Conservation (phyloP, 345 rosid species). For the Dovyalis caffra region DNA sequence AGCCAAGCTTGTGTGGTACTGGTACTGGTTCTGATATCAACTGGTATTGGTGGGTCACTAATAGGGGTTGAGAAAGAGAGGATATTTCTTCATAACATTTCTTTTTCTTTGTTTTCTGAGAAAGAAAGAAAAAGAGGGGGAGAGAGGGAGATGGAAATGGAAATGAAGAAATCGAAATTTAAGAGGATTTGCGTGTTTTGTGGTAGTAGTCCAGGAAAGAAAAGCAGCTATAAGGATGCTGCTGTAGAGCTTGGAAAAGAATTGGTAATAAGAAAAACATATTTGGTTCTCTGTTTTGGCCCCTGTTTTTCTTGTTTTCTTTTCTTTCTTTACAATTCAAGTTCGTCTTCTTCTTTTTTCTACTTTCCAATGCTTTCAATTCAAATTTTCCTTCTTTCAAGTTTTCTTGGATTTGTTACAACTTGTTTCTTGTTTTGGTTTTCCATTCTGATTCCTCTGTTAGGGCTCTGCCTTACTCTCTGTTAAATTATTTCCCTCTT, state of each 20-base stretch:
- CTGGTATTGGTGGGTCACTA: constrained; percentile 9
- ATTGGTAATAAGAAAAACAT: constrained; percentile 13
- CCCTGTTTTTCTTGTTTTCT: background rate
- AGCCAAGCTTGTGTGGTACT: background rate
- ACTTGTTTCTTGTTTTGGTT: background rate
- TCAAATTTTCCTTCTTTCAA: no score
- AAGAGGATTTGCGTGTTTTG: constrained; percentile 34
- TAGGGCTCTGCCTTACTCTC: constrained; percentile 11
- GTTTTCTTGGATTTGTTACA: background rate
- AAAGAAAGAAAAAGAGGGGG: constrained; percentile 2
- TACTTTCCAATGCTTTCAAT: background rate
- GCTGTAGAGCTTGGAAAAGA: constrained; percentile 34
- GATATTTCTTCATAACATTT: background rate
- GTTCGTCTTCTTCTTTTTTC: background rate
- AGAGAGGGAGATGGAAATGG: constrained; percentile 18
- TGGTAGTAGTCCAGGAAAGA: constrained; percentile 36
- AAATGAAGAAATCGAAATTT: constrained; percentile 25
- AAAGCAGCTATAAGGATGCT: constrained; percentile 32
- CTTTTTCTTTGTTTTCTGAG: background rate
- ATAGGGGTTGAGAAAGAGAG: background rate
- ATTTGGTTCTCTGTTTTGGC: background rate
- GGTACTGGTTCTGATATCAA: background rate
- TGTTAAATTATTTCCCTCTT: background rate
- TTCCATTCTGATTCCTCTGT: background rate
- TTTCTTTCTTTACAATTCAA: background rate